Evolutionary conservation across 1,284 basidiomycete genomes (phyloP), one percentile per base, ranked within the genome.

Genomic region (Schizophyllum amplum): DNA sequence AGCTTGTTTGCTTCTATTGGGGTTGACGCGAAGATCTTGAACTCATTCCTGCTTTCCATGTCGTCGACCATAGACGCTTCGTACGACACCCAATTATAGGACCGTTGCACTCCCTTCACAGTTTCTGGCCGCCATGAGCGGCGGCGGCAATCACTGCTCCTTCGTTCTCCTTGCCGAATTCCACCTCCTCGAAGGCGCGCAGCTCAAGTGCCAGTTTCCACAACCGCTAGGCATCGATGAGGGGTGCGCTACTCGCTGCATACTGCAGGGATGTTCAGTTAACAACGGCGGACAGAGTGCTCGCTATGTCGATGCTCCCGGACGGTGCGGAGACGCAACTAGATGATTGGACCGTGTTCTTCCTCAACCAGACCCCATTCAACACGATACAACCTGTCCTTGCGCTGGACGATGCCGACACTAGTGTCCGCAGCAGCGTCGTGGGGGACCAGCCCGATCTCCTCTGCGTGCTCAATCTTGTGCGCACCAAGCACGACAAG

Each of bases 331-430:
- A 99, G 71, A 84, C 90, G 53, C 88, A 96, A 61, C 75, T 88
- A 17, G 93, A 97, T 70, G 96, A 99, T 71, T 99, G 95, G 96
- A 99, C 96, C 4, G 86, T 98, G 56, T 98, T 99, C 79, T 98
- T 97, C 70, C 82, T 98, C 53, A 97, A 97, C 67, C 94, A 97
- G 72, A 92, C 90, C 0, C 79, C 85, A 0, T 90, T 87, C 71
- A 92, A 93, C 66, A 88, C 86, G 9, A 90, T 95, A 62, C 83
- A 85, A 4, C 89, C 92, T 5, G 81, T 92, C n/a, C 78, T 93
- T 48, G 84, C 88, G 0, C 71, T 89, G 60, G 87, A 89, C 60
- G 81, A 78, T 0, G 76, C 81, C 24, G 82, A 23, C 17, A 20
- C 47, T 5, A 20, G n/a, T n/a, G 22, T n/a, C 5, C 17, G 47